Evolutionary conservation across 2,329 filamentous ascomycete species (phyloP).

Genomic region (Niveomyces coronatus): DNA sequence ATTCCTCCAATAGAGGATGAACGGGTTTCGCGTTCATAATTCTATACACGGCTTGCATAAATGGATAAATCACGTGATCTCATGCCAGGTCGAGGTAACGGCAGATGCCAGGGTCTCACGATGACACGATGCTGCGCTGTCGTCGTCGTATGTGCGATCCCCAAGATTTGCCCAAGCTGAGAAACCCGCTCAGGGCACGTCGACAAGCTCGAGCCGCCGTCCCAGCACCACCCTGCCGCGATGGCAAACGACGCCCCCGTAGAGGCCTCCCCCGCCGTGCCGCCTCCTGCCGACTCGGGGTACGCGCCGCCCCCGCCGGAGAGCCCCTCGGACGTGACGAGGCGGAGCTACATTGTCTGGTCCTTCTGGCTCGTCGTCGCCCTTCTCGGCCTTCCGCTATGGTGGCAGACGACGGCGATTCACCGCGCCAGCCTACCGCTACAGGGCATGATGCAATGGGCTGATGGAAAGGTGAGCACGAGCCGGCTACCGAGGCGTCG

Average conservation of each 20-base stretch:
- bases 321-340: constrained; percentile 54
- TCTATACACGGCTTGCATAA: too few species aligned
- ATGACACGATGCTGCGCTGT: constrained; percentile 1
- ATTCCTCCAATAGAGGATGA: too few species aligned
- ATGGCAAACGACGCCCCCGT: constrained; percentile 2
- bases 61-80: too few species aligned
- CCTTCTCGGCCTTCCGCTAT: constrained; percentile 78
- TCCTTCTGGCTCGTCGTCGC: constrained; percentile 89
- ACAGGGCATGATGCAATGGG: constrained; percentile 82
- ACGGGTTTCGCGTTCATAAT: too few species aligned
- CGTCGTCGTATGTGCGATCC: too few species aligned
- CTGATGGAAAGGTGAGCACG: constrained; percentile 65
- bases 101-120: background rate
- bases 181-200: background rate
- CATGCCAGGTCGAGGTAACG: too few species aligned
- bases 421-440: constrained; percentile 78
- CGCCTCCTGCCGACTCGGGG: constrained; percentile 3
- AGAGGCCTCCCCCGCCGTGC: constrained; percentile 1
- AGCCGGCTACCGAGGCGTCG: too few species aligned
- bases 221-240: background rate
- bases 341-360: constrained; percentile 64
- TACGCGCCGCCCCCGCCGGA: constrained; percentile 59
- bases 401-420: constrained; percentile 91
- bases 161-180: too few species aligned
- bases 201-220: constrained; percentile 4